Conservation (phyloP, 2,329 filamentous ascomycete genomes). For the Xylaria sp. region DNA sequence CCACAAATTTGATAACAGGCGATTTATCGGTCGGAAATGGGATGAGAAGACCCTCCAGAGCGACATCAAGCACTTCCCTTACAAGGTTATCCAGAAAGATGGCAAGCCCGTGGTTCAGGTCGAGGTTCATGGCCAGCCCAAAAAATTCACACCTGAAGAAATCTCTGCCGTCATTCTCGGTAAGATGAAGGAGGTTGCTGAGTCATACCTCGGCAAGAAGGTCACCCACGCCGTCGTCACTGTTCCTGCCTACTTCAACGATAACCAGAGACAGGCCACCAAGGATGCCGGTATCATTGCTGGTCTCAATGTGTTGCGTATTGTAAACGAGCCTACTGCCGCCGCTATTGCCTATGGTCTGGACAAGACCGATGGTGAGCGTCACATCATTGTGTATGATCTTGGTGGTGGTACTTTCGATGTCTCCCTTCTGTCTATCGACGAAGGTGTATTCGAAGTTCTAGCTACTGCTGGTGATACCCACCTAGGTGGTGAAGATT, state of each 20-base stretch:
- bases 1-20: slow-evolving; percentile 62
- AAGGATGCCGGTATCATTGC: slow-evolving; percentile 94
- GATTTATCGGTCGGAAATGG: slow-evolving; percentile 86
- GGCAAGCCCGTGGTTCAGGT: slow-evolving; percentile 89
- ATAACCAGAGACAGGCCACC: slow-evolving; percentile 95
- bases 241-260: slow-evolving; percentile 97
- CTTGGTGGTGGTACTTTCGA: slow-evolving; percentile 94
- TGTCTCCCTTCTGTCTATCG: slow-evolving; percentile 91
- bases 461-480: slow-evolving; percentile 95
- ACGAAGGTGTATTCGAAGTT: slow-evolving; percentile 94
- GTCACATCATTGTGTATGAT: slow-evolving; percentile 93
- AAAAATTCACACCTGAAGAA: slow-evolving; percentile 83
- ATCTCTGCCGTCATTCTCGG: slow-evolving; percentile 82
- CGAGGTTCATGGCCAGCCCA: slow-evolving; percentile 70
- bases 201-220: slow-evolving; percentile 82
- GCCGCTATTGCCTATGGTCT: slow-evolving; percentile 95
- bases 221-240: slow-evolving; percentile 91
- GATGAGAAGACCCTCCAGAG: slow-evolving; percentile 86
- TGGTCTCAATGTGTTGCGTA: slow-evolving; percentile 93
- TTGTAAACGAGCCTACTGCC: slow-evolving; percentile 96
- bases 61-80: slow-evolving; percentile 98
- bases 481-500: slow-evolving; percentile 97
- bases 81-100: slow-evolving; percentile 89
- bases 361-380: slow-evolving; percentile 84
- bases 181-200: slow-evolving; percentile 87